Evolutionary conservation across 2,329 filamentous ascomycete genomes (phyloP).

Genomic region (Colletotrichum godetiae): DNA sequence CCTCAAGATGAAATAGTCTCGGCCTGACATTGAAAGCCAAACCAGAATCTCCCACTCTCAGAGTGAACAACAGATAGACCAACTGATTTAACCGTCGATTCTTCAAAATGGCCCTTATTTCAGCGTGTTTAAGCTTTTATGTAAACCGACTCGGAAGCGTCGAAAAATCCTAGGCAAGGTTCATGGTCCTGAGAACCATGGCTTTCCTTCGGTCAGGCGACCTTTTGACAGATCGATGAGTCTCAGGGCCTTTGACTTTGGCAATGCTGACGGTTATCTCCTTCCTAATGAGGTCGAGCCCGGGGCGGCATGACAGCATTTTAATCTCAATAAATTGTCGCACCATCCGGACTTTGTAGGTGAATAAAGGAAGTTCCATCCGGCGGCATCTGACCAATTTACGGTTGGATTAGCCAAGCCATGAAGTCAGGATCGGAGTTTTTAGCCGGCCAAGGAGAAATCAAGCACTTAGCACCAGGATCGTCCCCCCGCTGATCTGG

Average conservation of each 20-base stretch:
- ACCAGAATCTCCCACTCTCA: too few relatives aligned
- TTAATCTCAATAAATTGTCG: background rate
- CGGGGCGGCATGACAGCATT: background rate
- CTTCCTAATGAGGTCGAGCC: background rate
- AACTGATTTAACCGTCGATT: too few relatives aligned
- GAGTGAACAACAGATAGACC: too few relatives aligned
- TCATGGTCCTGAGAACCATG: background rate
- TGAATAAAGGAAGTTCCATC: background rate
- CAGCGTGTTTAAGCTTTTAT: too few relatives aligned
- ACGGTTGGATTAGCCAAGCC: background rate
- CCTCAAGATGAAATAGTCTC: background rate
- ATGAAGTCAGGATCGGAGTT: background rate
- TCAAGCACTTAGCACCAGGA: constrained; percentile 5
- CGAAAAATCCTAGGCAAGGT: background rate
- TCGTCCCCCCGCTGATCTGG: background rate
- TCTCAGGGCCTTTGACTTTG: background rate
- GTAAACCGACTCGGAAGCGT: too few relatives aligned
- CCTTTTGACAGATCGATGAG: background rate
- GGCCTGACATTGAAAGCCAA: too few relatives aligned
- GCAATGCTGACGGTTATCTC: background rate
- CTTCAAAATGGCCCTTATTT: too few relatives aligned
- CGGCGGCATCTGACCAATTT: background rate
- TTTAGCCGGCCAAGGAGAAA: constrained; percentile 15
- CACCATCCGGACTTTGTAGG: background rate
- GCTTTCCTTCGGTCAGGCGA: background rate